These are phyloP conservation scores for Epichloe brachyelytri DNA, from an alignment of 2,329 filamentous ascomycete species.

Conservation along the genomic window DNA sequence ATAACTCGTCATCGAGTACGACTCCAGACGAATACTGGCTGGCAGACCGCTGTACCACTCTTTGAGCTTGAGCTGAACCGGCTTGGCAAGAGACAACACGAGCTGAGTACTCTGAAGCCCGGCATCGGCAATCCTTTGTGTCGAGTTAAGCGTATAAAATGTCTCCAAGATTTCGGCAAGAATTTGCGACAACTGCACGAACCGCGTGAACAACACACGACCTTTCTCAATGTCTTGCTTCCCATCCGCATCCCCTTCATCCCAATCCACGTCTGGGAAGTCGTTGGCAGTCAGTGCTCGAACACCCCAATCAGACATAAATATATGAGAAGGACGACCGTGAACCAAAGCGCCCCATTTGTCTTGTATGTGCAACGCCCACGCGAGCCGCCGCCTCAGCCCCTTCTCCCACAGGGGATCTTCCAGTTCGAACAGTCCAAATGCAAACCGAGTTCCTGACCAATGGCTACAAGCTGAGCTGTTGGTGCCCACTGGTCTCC, in stretches of 20 bases:
- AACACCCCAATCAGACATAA: constrained; percentile 64
- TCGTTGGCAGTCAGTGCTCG: constrained; percentile 50
- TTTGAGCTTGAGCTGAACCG: constrained; percentile 69
- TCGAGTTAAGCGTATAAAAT: constrained; percentile 70
- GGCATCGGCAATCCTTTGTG: constrained; percentile 52
- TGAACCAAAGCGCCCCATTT: constrained; percentile 80
- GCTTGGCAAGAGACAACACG: constrained; percentile 64
- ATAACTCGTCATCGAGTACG: constrained; percentile 20
- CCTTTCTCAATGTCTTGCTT: constrained; percentile 54
- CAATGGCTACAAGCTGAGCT: constrained; percentile 74
- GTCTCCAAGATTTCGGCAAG: constrained; percentile 71
- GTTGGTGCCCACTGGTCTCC: constrained; percentile 76
- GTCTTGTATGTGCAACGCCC: constrained; percentile 90
- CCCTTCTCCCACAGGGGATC: constrained; percentile 77
- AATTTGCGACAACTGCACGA: constrained; percentile 62
- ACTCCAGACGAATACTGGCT: constrained; percentile 51
- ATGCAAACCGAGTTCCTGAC: constrained; percentile 78
- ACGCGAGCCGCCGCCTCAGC: constrained; percentile 71
- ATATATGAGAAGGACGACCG: constrained; percentile 68
- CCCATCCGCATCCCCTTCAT: constrained; percentile 47
- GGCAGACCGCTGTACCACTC: constrained; percentile 71
- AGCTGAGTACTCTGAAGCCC: constrained; percentile 58
- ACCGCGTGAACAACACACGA: constrained; percentile 58
- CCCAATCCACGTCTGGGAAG: constrained; percentile 60
- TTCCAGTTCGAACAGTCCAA: constrained; percentile 80